These are phyloP conservation scores for Xylaria sp. DNA, from an alignment of 2,329 filamentous ascomycete genomes.

Conservation along the genomic window DNA sequence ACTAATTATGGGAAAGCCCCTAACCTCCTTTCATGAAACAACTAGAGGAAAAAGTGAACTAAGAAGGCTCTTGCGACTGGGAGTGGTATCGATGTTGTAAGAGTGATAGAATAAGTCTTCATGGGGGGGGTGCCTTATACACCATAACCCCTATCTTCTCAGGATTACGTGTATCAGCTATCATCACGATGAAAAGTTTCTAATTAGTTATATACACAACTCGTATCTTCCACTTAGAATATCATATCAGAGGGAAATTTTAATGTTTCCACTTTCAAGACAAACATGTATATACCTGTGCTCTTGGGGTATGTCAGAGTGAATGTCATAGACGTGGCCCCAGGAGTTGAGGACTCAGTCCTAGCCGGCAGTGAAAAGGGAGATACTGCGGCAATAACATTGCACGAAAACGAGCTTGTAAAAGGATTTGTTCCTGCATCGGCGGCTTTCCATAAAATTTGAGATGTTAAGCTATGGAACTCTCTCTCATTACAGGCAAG, in stretches of 20 bases:
- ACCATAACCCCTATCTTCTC: too few relatives aligned
- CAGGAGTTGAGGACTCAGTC: background rate
- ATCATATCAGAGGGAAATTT: background rate
- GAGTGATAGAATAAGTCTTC: too few relatives aligned
- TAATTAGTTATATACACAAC: too few relatives aligned
- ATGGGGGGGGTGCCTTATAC: too few relatives aligned
- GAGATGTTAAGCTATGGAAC: background rate
- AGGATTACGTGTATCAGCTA: too few relatives aligned
- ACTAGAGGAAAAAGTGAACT: too few relatives aligned
- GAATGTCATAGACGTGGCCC: background rate
- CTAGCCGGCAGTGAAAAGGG: background rate
- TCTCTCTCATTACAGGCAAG: background rate
- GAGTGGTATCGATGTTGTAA: too few relatives aligned
- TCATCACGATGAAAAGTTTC: too few relatives aligned
- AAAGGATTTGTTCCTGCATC: background rate
- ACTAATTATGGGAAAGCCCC: too few relatives aligned
- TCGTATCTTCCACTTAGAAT: background rate
- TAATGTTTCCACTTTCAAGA: background rate
- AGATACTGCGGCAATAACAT: background rate
- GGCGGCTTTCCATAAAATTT: background rate
- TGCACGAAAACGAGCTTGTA: background rate
- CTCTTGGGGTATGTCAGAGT: background rate
- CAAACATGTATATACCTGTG: background rate
- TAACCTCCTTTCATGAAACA: too few relatives aligned
- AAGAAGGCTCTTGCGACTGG: too few relatives aligned